Percentiles rank a stretch among this genome's conserved stretches.
phyloP scores from a whole-genome alignment of 768 basidiomycete species.

The Tylopilus sp. region DNA sequence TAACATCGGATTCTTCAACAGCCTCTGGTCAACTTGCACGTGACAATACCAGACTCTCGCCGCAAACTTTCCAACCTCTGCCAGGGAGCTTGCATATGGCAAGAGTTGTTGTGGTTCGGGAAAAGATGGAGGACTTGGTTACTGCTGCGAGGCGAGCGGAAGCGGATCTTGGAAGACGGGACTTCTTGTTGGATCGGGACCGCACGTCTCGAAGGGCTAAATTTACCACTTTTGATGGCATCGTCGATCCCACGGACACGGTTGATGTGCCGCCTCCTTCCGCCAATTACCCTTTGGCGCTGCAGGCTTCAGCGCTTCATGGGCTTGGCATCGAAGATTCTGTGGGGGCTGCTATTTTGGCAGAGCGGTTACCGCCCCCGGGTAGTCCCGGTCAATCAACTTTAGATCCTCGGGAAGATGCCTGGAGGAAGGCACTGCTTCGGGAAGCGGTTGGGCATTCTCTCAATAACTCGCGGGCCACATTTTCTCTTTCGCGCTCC shows the following conservation, averaged over 20 bases:
- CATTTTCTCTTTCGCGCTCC: conserved; percentile 29
- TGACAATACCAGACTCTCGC: conserved; percentile 36
- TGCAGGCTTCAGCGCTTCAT: conserved; percentile 70
- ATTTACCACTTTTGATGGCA: conserved; percentile 43
- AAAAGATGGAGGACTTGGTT: conserved; percentile 70
- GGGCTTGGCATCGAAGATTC: conserved; percentile 74
- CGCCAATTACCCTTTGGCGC: conserved; percentile 64
- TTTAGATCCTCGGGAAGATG: conserved; percentile 52
- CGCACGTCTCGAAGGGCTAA: conserved; percentile 37
- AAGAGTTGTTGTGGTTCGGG: conserved; percentile 79
- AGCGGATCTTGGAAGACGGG: conserved; percentile 61
- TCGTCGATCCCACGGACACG: conserved; percentile 81
- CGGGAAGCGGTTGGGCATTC: conserved; percentile 79
- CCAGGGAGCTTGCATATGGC: conserved; percentile 41
- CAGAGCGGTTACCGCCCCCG: conserved; percentile 68
- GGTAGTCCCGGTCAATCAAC: conserved; percentile 58
- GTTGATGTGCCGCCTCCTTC: conserved; percentile 76
- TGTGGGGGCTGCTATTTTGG: conserved; percentile 70
- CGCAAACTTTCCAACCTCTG: conserved; percentile 32
- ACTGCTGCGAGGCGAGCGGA: conserved; percentile 75
- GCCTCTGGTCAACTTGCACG: conserved; percentile 40
- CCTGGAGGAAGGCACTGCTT: conserved; percentile 75
- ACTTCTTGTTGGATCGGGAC: conserved; percentile 44
- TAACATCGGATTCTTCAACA: conserved; percentile 63
- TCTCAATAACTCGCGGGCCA: conserved; percentile 54